Evolutionary conservation across 2,329 filamentous ascomycete genomes (phyloP).

Genomic region (Xylariales sp.): DNA sequence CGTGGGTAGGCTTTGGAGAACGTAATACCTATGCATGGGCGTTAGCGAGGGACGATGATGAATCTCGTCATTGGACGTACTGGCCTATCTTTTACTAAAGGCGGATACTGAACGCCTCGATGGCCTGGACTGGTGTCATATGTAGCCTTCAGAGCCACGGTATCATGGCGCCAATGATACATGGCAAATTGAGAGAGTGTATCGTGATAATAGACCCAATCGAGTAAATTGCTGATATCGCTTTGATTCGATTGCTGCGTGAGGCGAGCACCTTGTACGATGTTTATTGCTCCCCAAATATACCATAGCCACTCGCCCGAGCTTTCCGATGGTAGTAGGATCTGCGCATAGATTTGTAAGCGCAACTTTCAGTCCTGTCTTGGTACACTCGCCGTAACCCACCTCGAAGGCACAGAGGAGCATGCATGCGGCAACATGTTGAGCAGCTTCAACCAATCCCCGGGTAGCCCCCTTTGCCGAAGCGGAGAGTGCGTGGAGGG

Average conservation of each 20-base stretch:
- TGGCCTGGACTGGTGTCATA: background rate
- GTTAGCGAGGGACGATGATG: background rate
- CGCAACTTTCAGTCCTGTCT: background rate
- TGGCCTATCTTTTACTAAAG: conserved; percentile 2
- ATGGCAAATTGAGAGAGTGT: conserved; percentile 22
- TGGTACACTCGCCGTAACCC: background rate
- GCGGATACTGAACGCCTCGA: background rate
- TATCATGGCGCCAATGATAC: conserved; percentile 20
- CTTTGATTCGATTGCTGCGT: conserved; percentile 6
- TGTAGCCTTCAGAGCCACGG: conserved; percentile 3
- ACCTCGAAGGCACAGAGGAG: conserved; percentile 26
- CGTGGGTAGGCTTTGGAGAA: conserved; percentile 12
- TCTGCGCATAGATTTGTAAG: conserved; percentile 12
- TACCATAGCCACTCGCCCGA: conserved; percentile 26
- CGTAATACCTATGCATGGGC: conserved; percentile 5
- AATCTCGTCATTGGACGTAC: conserved; percentile 5
- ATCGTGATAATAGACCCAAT: conserved; percentile 27
- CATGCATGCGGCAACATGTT: conserved; percentile 27
- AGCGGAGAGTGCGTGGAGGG: conserved; percentile 17
- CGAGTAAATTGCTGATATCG: conserved; percentile 15
- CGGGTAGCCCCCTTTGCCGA: conserved; percentile 14
- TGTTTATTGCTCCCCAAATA: conserved; percentile 18
- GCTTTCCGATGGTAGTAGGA: conserved; percentile 17
- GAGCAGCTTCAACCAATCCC: conserved; percentile 16
- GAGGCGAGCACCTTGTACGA: conserved; percentile 12